Base-by-base conservation (phyloP, 2,329 filamentous ascomycete genomes). In the Paraphoma chrysanthemicola region DNA sequence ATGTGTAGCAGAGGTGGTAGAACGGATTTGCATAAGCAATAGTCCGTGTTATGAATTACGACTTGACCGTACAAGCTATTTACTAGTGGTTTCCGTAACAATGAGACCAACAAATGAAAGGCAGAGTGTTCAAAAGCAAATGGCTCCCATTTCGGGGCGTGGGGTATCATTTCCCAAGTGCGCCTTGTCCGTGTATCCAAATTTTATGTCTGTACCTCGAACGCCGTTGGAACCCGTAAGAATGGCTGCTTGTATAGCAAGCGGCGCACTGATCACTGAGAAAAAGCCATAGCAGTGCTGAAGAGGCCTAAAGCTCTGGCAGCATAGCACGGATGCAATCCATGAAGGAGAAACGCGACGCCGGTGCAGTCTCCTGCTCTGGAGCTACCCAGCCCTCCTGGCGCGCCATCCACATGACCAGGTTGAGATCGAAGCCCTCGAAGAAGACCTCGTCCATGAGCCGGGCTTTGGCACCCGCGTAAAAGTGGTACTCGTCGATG, bases 401-500 rank as follows among this genome's bases (percentile, higher is more conserved):
- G 14, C 74, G 71, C 10, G 75, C 76, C 44, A 72, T 66, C 74
- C 75, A 77, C 59, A 78, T 72, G 47, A 81, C 70, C 3, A 69
- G 64, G 33, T 76, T 75, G 38, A 79, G 71, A 57, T 82, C 77
- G 63, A 81, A 82, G 28, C 69, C 64, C 46, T 75, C 72, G 59
- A 83, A 81, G 66, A 81, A 79, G 1, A 72, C 69, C 49, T 81
- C 75, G 57, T 83, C 81, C 18, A 78, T 74, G 16, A 76, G 70
- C 30, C 84, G 80, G 14, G 80, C 77, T 57, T 86, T 86, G 0
- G 78, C 77, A 36, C 72, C 74, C 0, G 84, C 80, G 64, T 88
- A 93, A 1, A 80, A 79, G 60, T 83, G 81, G 79, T 96, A 97
- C 76, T 97, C 93, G 48, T 86, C 82, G 36, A 95, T 75, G 36